Evolutionary conservation across 257 asterid species (phyloP).

Genomic region (Eucommia ulmoides): DNA sequence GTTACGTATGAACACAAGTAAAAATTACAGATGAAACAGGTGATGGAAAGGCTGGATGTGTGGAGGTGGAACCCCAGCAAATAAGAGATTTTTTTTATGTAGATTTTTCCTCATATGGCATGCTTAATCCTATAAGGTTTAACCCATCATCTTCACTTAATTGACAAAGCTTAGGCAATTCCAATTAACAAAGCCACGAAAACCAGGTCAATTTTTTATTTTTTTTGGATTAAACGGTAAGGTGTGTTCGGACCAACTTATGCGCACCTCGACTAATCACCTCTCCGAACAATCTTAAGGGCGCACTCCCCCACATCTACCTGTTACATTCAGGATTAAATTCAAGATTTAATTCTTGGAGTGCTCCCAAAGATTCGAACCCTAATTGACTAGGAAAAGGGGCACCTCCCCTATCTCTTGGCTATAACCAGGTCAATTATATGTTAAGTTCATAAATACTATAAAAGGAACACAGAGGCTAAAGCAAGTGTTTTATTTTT

Average conservation of each 20-base stretch:
- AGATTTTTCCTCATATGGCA: slow-evolving; percentile 2
- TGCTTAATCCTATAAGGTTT: slow-evolving; percentile 20
- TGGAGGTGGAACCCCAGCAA: not conserved
- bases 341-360: no score
- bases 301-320: no score
- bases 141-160: slow-evolving; percentile 4
- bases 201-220: no score
- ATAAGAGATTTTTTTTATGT: not conserved
- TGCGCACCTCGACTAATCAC: no score
- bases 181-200: slow-evolving; percentile 42
- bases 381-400: no score
- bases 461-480: slow-evolving; percentile 2
- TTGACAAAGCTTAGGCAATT: slow-evolving; percentile 15
- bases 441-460: slow-evolving; percentile 6
- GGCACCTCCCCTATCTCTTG: no score
- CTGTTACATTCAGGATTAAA: no score
- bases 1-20: not conserved
- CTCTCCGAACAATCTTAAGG: no score
- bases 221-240: no score
- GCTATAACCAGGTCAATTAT: no score
- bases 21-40: not conserved
- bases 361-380: no score
- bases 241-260: no score
- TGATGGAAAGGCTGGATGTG: not conserved
- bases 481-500: not conserved